Evolutionary conservation across 106 monocot species (phyloP).

Genomic region (Triglochin maritima): DNA sequence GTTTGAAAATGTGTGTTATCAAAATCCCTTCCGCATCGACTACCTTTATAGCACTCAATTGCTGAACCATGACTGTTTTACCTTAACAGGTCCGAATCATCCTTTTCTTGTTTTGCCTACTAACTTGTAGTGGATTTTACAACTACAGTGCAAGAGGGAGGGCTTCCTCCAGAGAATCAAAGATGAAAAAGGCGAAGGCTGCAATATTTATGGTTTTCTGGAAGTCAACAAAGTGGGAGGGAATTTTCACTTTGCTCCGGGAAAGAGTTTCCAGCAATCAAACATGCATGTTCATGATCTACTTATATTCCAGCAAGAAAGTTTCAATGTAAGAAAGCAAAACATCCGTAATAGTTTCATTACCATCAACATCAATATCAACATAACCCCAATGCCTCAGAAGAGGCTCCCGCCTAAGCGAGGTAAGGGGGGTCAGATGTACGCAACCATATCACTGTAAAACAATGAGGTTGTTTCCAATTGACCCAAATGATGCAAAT

Average conservation of each 20-base stretch:
- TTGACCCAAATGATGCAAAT: too few species aligned
- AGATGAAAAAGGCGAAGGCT: conserved; percentile 96
- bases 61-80: too few species aligned
- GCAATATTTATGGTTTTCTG: conserved; percentile 86
- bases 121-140: neutral
- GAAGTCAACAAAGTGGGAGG: conserved; percentile 97
- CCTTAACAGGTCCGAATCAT: neutral
- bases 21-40: too few species aligned
- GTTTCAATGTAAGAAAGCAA: conserved; percentile 63
- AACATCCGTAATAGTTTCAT: too few species aligned
- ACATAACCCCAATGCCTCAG: too few species aligned
- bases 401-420: too few species aligned
- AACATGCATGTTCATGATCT: conserved; percentile 88
- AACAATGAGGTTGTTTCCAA: too few species aligned
- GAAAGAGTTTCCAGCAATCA: conserved; percentile 93
- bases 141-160: conserved; percentile 77
- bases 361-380: too few species aligned
- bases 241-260: conserved; percentile 97
- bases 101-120: neutral
- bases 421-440: too few species aligned
- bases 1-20: too few species aligned
- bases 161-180: conserved; percentile 91
- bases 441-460: too few species aligned
- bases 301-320: conserved; percentile 71
- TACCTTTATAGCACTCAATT: too few species aligned